These are phyloP conservation scores for Diplodia seriata DNA, from an alignment of 2,329 filamentous ascomycete genomes.

Conservation along the genomic window DNA sequence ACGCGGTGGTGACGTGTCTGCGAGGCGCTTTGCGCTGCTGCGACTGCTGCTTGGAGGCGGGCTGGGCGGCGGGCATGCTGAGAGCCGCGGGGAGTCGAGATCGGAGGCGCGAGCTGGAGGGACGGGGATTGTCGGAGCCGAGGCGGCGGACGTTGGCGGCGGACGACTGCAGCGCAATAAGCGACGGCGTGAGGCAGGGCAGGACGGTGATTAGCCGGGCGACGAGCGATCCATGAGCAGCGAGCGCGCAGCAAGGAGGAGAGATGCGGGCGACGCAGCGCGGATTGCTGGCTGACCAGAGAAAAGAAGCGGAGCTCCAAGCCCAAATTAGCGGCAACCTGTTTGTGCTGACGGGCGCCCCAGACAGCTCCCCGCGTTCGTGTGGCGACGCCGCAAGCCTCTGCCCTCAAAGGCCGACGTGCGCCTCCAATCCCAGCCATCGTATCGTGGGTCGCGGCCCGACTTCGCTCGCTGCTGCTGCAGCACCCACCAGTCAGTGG, in stretches of 20 bases:
- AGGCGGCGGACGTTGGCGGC: background rate
- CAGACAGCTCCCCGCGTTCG: conserved; percentile 28
- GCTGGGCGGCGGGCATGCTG: conserved; percentile 24
- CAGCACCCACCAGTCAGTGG: background rate
- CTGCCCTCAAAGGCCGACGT: conserved; percentile 26
- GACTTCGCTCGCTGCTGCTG: conserved; percentile 23
- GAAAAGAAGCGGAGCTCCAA: conserved; percentile 30
- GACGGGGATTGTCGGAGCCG: conserved; percentile 27
- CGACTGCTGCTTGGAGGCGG: conserved; percentile 5
- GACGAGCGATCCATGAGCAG: conserved; percentile 26
- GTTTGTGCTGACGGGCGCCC: conserved; percentile 25
- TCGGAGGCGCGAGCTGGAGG: background rate
- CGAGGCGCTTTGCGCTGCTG: conserved; percentile 31
- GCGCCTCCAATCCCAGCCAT: conserved; percentile 11
- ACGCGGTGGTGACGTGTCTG: conserved; percentile 32
- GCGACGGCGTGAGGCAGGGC: background rate
- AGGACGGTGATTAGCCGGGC: conserved; percentile 21
- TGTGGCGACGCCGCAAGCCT: conserved; percentile 28
- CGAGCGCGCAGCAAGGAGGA: background rate
- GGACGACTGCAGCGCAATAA: background rate
- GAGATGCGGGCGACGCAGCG: conserved; percentile 4
- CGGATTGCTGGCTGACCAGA: conserved; percentile 22
- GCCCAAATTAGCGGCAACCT: conserved; percentile 30
- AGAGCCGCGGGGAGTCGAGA: background rate
- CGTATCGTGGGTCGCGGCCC: conserved; percentile 16